Evolutionary conservation across 192 early-diverging fungal genomes (phyloP), one percentile per base, ranked within the genome.

Genomic region (Gonapodya sp.): DNA sequence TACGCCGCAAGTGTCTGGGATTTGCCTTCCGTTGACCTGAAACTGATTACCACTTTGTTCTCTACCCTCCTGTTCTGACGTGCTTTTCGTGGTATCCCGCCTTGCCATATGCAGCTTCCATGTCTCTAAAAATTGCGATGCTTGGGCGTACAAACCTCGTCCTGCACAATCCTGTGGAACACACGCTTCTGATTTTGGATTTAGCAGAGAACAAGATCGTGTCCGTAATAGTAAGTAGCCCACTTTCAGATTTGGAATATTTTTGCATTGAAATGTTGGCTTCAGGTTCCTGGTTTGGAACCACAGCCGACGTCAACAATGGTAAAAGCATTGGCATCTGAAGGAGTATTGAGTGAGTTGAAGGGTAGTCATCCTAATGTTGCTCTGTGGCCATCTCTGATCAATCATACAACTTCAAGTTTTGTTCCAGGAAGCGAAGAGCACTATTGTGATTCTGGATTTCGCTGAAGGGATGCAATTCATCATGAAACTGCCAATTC

Each of bases 101-200:
- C n/a, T n/a, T n/a, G n/a, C n/a, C n/a, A n/a, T n/a, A n/a, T n/a
- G n/a, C n/a, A 77, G 75, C 75, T 0, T 80, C 36, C 64, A 80
- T 82, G 18, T 2, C 18, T 24, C 83, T 86, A 30, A 24, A 73
- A 31, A 35, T 86, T 0, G 30, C 73, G 1, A 82, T 81, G 80
- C 2, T 84, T 33, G 34, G 36, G 31, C 46, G 73, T 18, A 35
- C 84, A 18, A 87, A 88, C 78, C 81, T 94, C 30, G 83, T 85
- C 33, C 83, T 94, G 31, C 92, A 93, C 77, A 91, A 93, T 74
- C 86, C 90, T 14, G 80, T 86, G 0, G 89, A 91, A 64, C 88
- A 91, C 79, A 86, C 86, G 30, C 79, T 94, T 31, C 81, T 93
- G 1, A 8, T 83, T 16, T n/a, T 86, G 31, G 90, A 91, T 81